Evolutionary conservation across 768 basidiomycete species (phyloP).

Genomic region (Mycena alexandri): DNA sequence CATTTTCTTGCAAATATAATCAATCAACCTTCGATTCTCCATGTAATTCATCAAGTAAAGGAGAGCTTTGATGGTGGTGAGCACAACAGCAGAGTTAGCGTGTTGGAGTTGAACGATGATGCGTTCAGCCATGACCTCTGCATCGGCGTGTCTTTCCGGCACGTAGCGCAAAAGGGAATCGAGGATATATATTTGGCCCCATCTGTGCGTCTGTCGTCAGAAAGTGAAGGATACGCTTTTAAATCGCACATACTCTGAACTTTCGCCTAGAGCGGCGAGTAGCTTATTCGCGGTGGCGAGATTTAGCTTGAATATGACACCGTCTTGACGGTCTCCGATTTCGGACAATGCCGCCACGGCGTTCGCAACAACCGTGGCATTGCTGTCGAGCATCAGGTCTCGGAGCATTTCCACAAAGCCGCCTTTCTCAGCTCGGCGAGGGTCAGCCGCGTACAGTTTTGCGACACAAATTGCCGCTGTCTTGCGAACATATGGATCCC

Average conservation of each 20-base stretch:
- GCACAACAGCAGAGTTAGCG: constrained; percentile 98
- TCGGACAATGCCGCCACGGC: constrained; percentile 97
- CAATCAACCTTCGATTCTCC: constrained; percentile 87
- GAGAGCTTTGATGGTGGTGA: constrained; percentile 97
- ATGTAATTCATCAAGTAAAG: constrained; percentile 99
- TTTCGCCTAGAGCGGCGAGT: constrained; percentile 91
- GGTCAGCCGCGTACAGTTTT: constrained; percentile 92
- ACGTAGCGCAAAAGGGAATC: constrained; percentile 95
- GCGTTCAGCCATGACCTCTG: constrained; percentile 95
- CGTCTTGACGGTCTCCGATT: constrained; percentile 94
- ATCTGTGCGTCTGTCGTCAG: constrained; percentile 65
- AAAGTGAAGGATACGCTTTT: constrained; percentile 1
- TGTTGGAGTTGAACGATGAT: constrained; percentile 95
- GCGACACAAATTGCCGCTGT: constrained; percentile 98
- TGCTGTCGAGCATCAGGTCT: constrained; percentile 92
- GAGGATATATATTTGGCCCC: constrained; percentile 99
- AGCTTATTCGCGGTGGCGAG: constrained; percentile 89
- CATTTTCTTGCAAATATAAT: constrained; percentile 97
- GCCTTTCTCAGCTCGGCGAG: constrained; percentile 86
- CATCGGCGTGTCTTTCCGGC: constrained; percentile 89
- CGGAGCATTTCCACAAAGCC: constrained; percentile 93
- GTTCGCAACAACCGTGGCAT: constrained; percentile 97
- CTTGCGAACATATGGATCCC: constrained; percentile 98
- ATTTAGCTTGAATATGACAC: constrained; percentile 93
- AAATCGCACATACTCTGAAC: constrained; percentile 86